These are phyloP conservation scores for Leccinum boreale DNA, from an alignment of 768 basidiomycete species.

Conservation along the genomic window DNA sequence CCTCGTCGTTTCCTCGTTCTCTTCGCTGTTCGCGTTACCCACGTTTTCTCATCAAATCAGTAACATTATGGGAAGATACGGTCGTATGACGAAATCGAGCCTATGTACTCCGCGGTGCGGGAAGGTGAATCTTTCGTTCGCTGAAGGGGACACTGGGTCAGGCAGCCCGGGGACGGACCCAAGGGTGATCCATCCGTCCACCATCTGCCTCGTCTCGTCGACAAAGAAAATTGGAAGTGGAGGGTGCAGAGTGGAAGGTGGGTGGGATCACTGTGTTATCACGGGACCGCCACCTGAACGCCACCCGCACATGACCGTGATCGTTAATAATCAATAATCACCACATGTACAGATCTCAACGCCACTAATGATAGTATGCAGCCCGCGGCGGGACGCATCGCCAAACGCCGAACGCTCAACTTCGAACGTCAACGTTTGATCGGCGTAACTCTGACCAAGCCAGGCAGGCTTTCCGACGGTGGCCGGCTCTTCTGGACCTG, in stretches of 20 bases:
- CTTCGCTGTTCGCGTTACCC: not conserved
- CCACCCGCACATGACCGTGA: not conserved
- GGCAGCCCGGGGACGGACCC: not conserved
- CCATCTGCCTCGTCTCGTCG: not conserved
- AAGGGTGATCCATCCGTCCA: not conserved
- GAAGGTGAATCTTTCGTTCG: not conserved
- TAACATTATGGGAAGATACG: not conserved
- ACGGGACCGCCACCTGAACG: not conserved
- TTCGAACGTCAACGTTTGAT: not conserved
- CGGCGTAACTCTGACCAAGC: not conserved
- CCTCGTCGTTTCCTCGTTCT: not conserved
- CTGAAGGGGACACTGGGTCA: not conserved
- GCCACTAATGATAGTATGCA: not conserved
- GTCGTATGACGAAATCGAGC: not conserved
- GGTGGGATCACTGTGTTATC: not conserved
- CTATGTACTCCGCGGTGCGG: not conserved
- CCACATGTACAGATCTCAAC: not conserved
- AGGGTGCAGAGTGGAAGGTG: not conserved
- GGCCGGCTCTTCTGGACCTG: not conserved
- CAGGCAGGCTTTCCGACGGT: not conserved
- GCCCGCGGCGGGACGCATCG: not conserved
- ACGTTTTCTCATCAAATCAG: not conserved
- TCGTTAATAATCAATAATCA: not conserved
- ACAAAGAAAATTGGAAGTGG: not conserved
- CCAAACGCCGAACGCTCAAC: not conserved